phyloP scores from a whole-genome alignment of 192 early-diverging fungal genomes.

The Thoreauomyces humboldtii region DNA sequence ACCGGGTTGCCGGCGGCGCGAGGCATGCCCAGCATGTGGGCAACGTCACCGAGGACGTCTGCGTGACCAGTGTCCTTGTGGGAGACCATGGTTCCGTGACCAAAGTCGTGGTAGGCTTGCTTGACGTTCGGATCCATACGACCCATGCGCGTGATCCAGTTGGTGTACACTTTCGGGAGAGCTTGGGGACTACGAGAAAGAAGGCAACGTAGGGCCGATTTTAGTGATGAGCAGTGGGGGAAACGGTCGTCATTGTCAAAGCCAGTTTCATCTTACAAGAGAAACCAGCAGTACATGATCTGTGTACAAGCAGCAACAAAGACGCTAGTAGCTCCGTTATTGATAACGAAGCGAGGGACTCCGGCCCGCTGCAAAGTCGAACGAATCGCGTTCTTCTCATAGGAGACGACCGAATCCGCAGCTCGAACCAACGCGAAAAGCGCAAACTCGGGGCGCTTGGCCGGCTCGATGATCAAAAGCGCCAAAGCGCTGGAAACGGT shows the following conservation, averaged over 20 bases:
- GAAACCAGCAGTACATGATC: conserved; percentile 65
- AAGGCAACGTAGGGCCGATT: too few species aligned
- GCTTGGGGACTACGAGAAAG: conserved; percentile 31
- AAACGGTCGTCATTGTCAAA: too few species aligned
- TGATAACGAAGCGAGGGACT: conserved; percentile 43
- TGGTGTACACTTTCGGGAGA: conserved; percentile 53
- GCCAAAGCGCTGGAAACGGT: conserved; percentile 4
- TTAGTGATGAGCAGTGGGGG: too few species aligned
- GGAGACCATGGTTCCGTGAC: conserved; percentile 38
- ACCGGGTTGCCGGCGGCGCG: conserved; percentile 36
- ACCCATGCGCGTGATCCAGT: conserved; percentile 60
- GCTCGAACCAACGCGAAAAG: conserved; percentile 53
- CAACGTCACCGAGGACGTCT: conserved; percentile 32
- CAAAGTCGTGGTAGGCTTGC: conserved; percentile 41
- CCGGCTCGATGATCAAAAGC: conserved; percentile 6
- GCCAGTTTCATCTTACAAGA: too few species aligned
- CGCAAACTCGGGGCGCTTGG: conserved; percentile 43
- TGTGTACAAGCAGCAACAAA: conserved; percentile 54
- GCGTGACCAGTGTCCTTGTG: conserved; percentile 33
- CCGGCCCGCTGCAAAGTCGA: conserved; percentile 33
- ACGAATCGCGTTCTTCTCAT: conserved; percentile 31
- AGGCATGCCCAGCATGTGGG: conserved; percentile 32
- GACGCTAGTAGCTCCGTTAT: conserved; percentile 45
- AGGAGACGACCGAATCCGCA: conserved; percentile 37
- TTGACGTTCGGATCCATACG: conserved; percentile 55